Conservation (phyloP, 2,329 filamentous ascomycete genomes). For the Alternaria infectoria region DNA sequence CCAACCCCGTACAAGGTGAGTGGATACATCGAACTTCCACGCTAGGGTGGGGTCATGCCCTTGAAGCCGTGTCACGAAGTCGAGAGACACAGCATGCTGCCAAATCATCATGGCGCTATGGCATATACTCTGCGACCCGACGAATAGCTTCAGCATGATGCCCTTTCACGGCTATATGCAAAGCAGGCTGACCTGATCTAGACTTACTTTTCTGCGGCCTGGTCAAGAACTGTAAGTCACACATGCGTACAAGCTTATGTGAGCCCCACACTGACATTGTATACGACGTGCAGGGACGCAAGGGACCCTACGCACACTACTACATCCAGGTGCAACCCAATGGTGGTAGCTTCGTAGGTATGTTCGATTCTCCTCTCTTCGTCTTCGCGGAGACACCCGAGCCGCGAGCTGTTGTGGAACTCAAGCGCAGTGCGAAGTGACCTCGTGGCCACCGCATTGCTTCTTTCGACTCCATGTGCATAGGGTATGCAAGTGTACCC, state of each 20-base stretch:
- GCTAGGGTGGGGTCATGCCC: too few species aligned
- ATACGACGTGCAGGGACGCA: slow-evolving; percentile 80
- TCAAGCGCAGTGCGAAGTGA: neutral
- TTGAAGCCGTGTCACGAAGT: neutral
- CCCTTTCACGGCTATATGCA: neutral
- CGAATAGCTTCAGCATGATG: neutral
- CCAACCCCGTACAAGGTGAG: slow-evolving; percentile 86
- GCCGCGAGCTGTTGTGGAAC: slow-evolving; percentile 6
- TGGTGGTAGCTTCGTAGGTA: slow-evolving; percentile 71
- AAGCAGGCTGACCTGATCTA: neutral
- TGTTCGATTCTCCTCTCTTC: slow-evolving; percentile 40
- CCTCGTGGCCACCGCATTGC: slow-evolving; percentile 4
- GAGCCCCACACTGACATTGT: slow-evolving; percentile 26
- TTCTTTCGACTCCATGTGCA: slow-evolving; percentile 3
- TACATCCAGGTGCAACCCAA: slow-evolving; percentile 82
- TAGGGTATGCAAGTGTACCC: slow-evolving; percentile 9
- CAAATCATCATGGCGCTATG: neutral
- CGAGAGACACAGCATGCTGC: neutral
- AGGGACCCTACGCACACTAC: slow-evolving; percentile 72
- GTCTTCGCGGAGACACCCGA: neutral
- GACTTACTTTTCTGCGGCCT: slow-evolving; percentile 1
- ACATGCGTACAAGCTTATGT: neutral
- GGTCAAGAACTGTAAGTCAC: neutral
- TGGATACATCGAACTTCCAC: neutral
- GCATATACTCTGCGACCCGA: neutral